Percentiles rank a stretch among this genome's conserved stretches.
Conservation (phyloP, 768 basidiomycete species). For the Suillus clintonianus region DNA sequence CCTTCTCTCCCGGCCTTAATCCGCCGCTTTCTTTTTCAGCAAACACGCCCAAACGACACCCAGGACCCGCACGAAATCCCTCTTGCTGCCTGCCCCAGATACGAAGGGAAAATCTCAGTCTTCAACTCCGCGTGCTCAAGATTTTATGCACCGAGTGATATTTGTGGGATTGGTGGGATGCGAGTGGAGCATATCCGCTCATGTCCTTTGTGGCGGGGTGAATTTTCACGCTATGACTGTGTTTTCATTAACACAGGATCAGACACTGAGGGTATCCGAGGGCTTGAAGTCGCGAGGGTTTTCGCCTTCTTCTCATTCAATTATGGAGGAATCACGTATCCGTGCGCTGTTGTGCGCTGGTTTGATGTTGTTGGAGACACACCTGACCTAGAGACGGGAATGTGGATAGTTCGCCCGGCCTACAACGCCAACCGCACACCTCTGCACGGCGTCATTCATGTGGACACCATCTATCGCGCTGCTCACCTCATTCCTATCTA, state of each 20-base stretch:
- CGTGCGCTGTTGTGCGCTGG: constrained; percentile 30
- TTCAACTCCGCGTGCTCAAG: constrained; percentile 4
- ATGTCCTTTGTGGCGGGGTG: constrained; percentile 21
- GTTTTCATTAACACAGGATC: constrained; percentile 20
- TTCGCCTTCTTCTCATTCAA: constrained; percentile 23
- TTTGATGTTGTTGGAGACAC: constrained; percentile 12
- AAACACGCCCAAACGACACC: not conserved
- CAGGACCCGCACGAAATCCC: constrained; percentile 2
- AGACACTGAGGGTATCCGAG: constrained; percentile 20
- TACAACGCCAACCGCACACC: constrained; percentile 2
- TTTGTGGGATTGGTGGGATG: constrained; percentile 31
- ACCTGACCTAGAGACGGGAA: constrained; percentile 23
- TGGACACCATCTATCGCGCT: constrained; percentile 28
- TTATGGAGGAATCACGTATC: constrained; percentile 13
- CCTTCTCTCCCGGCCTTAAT: constrained; percentile 24
- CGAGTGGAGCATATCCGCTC: constrained; percentile 25
- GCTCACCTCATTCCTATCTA: constrained; percentile 29
- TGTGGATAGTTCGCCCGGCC: constrained; percentile 25
- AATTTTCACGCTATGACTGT: constrained; percentile 24
- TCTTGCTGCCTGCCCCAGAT: constrained; percentile 13
- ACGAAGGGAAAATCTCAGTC: constrained; percentile 4
- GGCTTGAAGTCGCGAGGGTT: constrained; percentile 25
- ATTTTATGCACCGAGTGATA: constrained; percentile 9
- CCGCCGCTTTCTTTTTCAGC: constrained; percentile 8
- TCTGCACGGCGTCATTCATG: constrained; percentile 15